A percentile compares a stretch with the other conserved stretches of the same genome.
These are phyloP conservation scores for Arthrocladium fulminans DNA, from an alignment of 2,329 filamentous ascomycete genomes.

Conservation along the genomic window DNA sequence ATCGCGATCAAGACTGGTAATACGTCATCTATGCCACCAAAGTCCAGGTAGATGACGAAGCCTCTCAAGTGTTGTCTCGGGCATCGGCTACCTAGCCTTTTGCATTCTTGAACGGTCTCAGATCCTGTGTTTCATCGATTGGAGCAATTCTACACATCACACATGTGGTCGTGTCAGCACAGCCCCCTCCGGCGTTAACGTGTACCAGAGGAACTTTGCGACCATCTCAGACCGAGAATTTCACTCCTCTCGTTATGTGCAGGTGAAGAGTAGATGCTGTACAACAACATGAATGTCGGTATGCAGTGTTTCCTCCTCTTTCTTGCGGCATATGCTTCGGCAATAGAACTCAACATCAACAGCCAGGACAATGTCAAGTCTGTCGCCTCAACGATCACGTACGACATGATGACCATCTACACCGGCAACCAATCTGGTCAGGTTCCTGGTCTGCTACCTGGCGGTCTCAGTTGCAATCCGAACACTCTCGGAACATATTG, in stretches of 20 bases:
- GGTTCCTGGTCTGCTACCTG: conserved; percentile 33
- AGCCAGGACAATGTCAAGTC: conserved; percentile 27
- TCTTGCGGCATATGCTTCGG: conserved; percentile 3
- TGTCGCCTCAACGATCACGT: conserved; percentile 29
- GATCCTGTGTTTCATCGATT: neutral
- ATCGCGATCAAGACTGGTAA: too few species aligned
- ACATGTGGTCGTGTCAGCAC: neutral
- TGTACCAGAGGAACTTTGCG: neutral
- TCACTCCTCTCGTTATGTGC: neutral
- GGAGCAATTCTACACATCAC: neutral
- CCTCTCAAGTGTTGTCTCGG: conserved; percentile 2
- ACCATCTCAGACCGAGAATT: neutral
- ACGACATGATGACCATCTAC: conserved; percentile 33
- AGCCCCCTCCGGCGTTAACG: neutral
- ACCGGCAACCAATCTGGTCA: conserved; percentile 30
- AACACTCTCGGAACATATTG: conserved; percentile 25
- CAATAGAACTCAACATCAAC: conserved; percentile 8
- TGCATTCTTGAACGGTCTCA: neutral
- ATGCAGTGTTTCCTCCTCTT: conserved; percentile 1
- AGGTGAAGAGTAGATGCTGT: conserved; percentile 2
- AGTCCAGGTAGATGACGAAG: neutral
- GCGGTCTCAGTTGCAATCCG: conserved; percentile 27
- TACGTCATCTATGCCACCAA: neutral
- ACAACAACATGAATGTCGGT: conserved; percentile 1
- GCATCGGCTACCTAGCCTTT: neutral